A percentile compares a stretch with the other conserved stretches of the same genome.
Evolutionary conservation across 2,329 filamentous ascomycete genomes (phyloP).

Genomic region (Dactylella cylindrospora): DNA sequence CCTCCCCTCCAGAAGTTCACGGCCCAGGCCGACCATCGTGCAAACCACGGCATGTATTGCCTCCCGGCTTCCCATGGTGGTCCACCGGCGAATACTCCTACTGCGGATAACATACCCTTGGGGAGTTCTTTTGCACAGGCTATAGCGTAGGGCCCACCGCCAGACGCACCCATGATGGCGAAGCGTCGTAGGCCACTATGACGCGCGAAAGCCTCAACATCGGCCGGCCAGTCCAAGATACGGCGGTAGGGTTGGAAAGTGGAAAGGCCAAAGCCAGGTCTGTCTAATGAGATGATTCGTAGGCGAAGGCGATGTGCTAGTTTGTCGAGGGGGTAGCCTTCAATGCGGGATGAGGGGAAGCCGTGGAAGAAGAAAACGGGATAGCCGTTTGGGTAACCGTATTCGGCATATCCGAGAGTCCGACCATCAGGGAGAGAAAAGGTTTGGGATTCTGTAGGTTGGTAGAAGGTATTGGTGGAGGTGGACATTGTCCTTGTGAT

Average conservation of each 20-base stretch:
- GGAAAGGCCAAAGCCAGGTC: slow-evolving; percentile 55
- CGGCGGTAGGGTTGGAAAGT: slow-evolving; percentile 49
- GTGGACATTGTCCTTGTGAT: no score
- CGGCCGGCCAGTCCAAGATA: slow-evolving; percentile 31
- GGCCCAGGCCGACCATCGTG: slow-evolving; percentile 45
- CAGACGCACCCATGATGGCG: slow-evolving; percentile 20
- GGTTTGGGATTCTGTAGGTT: slow-evolving; percentile 21
- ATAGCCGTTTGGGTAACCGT: slow-evolving; percentile 49
- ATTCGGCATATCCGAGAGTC: slow-evolving; percentile 54
- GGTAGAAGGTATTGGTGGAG: no score
- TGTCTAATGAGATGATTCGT: slow-evolving; percentile 53
- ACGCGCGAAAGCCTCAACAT: slow-evolving; percentile 19
- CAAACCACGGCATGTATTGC: slow-evolving; percentile 49
- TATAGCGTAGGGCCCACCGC: slow-evolving; percentile 36
- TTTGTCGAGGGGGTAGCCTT: slow-evolving; percentile 49
- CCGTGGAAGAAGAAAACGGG: slow-evolving; percentile 54
- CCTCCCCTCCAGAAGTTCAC: slow-evolving; percentile 47
- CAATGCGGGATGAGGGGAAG: slow-evolving; percentile 54
- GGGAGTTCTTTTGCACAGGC: slow-evolving; percentile 35
- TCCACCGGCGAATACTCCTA: slow-evolving; percentile 52
- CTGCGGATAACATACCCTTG: slow-evolving; percentile 49
- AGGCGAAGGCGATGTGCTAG: slow-evolving; percentile 48
- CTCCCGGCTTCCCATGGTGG: slow-evolving; percentile 52
- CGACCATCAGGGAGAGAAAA: slow-evolving; percentile 54
- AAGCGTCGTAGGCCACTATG: slow-evolving; percentile 8